Conservation (phyloP, 306 rosid genomes). For the Cercis canadensis region DNA sequence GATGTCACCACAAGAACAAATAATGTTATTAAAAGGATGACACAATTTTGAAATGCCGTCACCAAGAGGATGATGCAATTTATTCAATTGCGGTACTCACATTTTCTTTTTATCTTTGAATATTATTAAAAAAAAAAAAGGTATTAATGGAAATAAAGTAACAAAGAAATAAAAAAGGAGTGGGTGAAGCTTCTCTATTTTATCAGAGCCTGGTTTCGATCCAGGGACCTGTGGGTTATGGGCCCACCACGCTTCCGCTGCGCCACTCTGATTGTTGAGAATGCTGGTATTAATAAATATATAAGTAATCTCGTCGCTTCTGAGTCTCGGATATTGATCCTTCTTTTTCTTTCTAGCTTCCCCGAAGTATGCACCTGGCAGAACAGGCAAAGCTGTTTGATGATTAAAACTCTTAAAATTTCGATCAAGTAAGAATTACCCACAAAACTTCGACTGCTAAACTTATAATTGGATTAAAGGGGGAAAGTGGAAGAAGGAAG, state of each 20-base stretch:
- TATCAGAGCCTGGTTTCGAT: slow-evolving; percentile 57
- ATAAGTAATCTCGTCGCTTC: too few relatives aligned
- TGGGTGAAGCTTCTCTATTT: neutral
- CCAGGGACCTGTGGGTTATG: slow-evolving; percentile 65
- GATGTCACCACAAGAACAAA: too few relatives aligned
- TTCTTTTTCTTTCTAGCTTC: too few relatives aligned
- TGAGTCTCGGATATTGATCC: too few relatives aligned
- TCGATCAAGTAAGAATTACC: neutral
- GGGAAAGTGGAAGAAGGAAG: neutral
- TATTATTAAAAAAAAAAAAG: too few relatives aligned
- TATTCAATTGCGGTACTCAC: too few relatives aligned
- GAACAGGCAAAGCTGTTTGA: neutral
- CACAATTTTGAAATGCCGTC: too few relatives aligned
- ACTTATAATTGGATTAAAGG: neutral
- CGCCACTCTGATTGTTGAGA: slow-evolving; percentile 48
- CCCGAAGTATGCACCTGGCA: neutral
- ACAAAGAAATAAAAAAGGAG: neutral
- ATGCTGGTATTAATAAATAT: too few relatives aligned
- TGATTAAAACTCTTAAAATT: neutral
- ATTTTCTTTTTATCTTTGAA: too few relatives aligned
- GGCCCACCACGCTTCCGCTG: slow-evolving; percentile 65
- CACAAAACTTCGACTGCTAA: neutral
- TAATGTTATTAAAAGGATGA: too few relatives aligned
- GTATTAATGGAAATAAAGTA: too few relatives aligned
- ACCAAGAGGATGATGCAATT: too few relatives aligned